Percentiles rank a stretch among this genome's conserved stretches.
These are phyloP conservation scores for Thermothelomyces thermophilus DNA, from an alignment of 2,329 filamentous ascomycete genomes.

Conservation along the genomic window DNA sequence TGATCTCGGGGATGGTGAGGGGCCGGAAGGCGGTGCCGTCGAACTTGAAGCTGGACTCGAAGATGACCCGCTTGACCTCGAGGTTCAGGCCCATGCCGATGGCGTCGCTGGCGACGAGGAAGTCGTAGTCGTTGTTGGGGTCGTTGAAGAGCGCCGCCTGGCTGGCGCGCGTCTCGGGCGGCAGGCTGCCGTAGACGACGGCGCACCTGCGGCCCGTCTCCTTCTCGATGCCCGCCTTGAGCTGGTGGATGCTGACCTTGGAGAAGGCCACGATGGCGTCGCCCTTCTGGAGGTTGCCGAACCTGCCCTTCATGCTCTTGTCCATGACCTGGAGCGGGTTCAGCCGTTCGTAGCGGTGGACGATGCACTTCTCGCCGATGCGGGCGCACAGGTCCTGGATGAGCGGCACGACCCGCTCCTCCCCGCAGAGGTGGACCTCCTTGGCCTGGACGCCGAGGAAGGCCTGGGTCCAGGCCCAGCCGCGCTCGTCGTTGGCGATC, in stretches of 20 bases:
- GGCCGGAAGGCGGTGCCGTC: conserved; percentile 52
- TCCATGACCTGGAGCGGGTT: conserved; percentile 66
- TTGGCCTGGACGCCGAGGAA: conserved; percentile 78
- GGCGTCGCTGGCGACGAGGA: conserved; percentile 73
- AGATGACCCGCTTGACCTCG: conserved; percentile 83
- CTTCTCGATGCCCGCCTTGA: conserved; percentile 73
- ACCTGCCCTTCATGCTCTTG: conserved; percentile 55
- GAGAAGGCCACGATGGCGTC: conserved; percentile 88
- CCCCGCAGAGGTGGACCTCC: conserved; percentile 90
- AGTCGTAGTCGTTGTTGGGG: conserved; percentile 91
- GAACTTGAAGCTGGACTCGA: conserved; percentile 70
- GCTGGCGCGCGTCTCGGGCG: conserved; percentile 85
- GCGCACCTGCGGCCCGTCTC: conserved; percentile 74
- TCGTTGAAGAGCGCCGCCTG: conserved; percentile 94
- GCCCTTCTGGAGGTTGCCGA: conserved; percentile 70
- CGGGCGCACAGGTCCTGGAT: conserved; percentile 70
- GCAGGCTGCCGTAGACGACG: conserved; percentile 85
- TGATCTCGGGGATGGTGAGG: conserved; percentile 70
- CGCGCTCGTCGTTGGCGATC: conserved; percentile 73
- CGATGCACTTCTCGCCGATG: conserved; percentile 72
- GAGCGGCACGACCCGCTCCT: conserved; percentile 72
- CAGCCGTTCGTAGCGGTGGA: conserved; percentile 78
- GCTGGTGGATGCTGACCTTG: conserved; percentile 68
- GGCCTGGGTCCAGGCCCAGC: conserved; percentile 92
- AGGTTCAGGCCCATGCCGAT: conserved; percentile 97